Evolutionary conservation across 2,329 filamentous ascomycete genomes (phyloP), one percentile per base, ranked within the genome.

Genomic region (Aspergillus luchuensis): DNA sequence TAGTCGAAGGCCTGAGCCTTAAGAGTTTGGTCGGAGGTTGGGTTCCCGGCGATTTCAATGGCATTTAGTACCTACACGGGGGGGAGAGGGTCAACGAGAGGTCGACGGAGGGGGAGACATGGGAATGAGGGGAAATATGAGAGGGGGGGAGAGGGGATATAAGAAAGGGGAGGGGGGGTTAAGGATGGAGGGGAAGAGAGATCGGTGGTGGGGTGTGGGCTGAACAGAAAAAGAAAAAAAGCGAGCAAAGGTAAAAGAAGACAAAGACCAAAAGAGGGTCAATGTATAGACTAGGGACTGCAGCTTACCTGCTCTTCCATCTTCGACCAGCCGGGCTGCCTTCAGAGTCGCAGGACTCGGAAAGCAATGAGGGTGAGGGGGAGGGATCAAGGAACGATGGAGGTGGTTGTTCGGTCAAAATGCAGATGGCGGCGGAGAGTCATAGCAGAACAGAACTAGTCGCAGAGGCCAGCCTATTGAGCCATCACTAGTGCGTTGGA

Each of bases 11-110:
- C 93, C 81, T 97, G 92, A 62, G 81, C 79, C 79, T 94, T 92
- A 72, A 96, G 84, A 67, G 82, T 79, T 71, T 86, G 87, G 77
- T 93, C 87, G 70, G 92, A 90, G 71, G 85, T 80, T 61, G 91
- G 91, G 78, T 94, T 89, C 82, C 89, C 95, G 78, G 92, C 91
- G 80, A 98, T 96, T 78, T 95, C 88, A 81, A 98, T 95, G 78
- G 95, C 95, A 81, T 91, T 94, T 81, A 95, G 91, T 78, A 97
- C 89, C 91, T 97, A 60, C 33, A 45, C 13, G 43, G 36, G n/a
- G 11, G 17, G n/a, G n/a, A n/a, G 10, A 13, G 33, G 11, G 30
- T 52, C 36, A 59, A 52, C 19, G 3, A 48, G 41, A 48, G 33
- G 48, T 17, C 38, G 19, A 28, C 28, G 38, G 13, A 17, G 47